phyloP scores from a whole-genome alignment of 1,284 basidiomycete species.

The Cutaneotrichosporon sp. region DNA sequence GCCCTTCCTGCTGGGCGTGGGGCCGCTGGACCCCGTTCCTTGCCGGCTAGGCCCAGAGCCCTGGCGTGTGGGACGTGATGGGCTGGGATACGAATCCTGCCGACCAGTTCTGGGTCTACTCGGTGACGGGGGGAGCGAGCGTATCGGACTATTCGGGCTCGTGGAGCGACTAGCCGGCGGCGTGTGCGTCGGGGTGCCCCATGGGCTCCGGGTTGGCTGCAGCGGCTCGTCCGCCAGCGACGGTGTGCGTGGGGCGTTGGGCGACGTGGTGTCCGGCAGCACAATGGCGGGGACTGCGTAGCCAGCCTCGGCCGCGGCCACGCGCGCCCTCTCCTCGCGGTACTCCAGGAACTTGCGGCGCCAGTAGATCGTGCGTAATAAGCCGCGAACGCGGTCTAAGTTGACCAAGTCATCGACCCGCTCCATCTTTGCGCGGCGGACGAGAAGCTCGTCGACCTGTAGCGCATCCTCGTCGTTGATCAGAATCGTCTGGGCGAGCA shows the following conservation, averaged over 20 bases:
- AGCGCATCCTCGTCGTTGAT: conserved; percentile 85
- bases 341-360: conserved; percentile 65
- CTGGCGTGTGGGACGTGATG: background rate
- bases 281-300: conserved; percentile 51
- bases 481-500: conserved; percentile 89
- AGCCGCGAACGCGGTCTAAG: conserved; percentile 75
- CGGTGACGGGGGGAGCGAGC: conserved; percentile 5
- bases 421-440: conserved; percentile 72
- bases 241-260: conserved; percentile 33
- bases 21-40: background rate
- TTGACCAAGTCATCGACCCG: conserved; percentile 79
- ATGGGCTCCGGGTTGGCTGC: conserved; percentile 24
- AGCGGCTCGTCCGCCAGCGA: conserved; percentile 17
- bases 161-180: background rate
- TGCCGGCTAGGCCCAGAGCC: background rate
- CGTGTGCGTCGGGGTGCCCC: conserved; percentile 11
- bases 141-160: background rate
- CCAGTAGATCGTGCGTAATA: conserved; percentile 72
- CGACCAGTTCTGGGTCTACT: background rate
- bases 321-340: conserved; percentile 33
- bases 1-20: background rate
- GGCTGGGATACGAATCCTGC: background rate
- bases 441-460: conserved; percentile 76
- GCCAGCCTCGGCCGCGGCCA: conserved; percentile 37
- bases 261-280: conserved; percentile 30